Evolutionary conservation across 2,329 filamentous ascomycete genomes (phyloP), one percentile per base, ranked within the genome.

Genomic region (Fusarium torreyae): DNA sequence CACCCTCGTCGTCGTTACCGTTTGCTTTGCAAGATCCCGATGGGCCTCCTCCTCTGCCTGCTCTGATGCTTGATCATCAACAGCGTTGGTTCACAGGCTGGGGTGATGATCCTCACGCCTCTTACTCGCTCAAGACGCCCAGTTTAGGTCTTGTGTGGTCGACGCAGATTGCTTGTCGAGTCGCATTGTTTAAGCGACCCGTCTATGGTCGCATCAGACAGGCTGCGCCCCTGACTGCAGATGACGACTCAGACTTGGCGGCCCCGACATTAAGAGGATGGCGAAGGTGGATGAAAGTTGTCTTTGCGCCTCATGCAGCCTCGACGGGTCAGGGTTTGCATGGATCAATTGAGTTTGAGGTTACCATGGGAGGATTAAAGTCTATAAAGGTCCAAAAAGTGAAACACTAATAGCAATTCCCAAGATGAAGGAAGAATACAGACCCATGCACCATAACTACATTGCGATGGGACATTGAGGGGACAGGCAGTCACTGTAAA

Each of bases 71-170:
- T 10, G 91, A 97, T 73, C 92, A 98, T 79, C 95, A 98, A 80
- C 94, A 98, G 78, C 88, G 92, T 43, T 98, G 94, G 88, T 97
- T 98, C 81, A 97, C 94, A 6, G 94, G 96, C 68, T 98, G 96
- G 95, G 94, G 95, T 22, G 93, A 97, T 77, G 85, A 89, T 57
- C 82, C 85, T 17, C 74, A 80, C 26, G 78, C 81, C 20, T 75
- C 80, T 14, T 78, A 82, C 49, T 74, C 80, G 10, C 81, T 91
- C 57, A 98, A 98, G 81, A 97, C 93, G 0, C 95, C 95, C 0
- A 92, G 92, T 8, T 81, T 98, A 24, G 95, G 95, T 1, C 85
- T 97, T 9, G 91, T 97, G 13, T 98, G 95, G 95, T 90, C 93
- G 4, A 95, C 94, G 31, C 94, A 98, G 82, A 89, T 98, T 49